Evolutionary conservation across 495 filamentous ascomycete species (phyloP).

Genomic region (Penicillium angulare): DNA sequence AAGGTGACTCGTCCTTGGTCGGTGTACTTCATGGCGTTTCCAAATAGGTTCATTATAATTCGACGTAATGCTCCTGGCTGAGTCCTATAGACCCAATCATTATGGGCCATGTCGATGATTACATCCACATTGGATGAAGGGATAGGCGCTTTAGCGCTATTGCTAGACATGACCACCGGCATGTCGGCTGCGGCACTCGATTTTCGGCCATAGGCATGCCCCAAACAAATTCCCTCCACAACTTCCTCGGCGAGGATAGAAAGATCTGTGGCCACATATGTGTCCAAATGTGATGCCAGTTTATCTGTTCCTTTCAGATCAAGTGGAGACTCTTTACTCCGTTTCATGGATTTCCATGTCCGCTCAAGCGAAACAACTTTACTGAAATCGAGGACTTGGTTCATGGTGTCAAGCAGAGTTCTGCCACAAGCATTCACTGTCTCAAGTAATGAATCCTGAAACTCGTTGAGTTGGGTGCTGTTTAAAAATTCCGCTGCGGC

Average conservation of each 20-base stretch:
- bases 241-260: slow-evolving; percentile 48
- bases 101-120: slow-evolving; percentile 60
- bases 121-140: slow-evolving; percentile 48
- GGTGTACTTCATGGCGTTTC: slow-evolving; percentile 83
- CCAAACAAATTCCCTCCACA: slow-evolving; percentile 52
- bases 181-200: slow-evolving; percentile 27
- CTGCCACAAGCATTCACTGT: slow-evolving; percentile 74
- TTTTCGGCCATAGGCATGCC: slow-evolving; percentile 43
- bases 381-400: slow-evolving; percentile 72
- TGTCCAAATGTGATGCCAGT: slow-evolving; percentile 42
- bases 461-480: slow-evolving; percentile 46
- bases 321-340: slow-evolving; percentile 25
- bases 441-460: slow-evolving; percentile 64
- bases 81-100: slow-evolving; percentile 61
- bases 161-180: slow-evolving; percentile 19
- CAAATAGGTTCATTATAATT: slow-evolving; percentile 78
- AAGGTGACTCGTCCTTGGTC: slow-evolving; percentile 63
- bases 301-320: slow-evolving; percentile 33
- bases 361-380: slow-evolving; percentile 62
- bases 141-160: not conserved
- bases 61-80: slow-evolving; percentile 72
- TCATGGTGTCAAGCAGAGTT: slow-evolving; percentile 76
- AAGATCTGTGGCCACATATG: slow-evolving; percentile 43
- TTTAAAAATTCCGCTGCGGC: slow-evolving; percentile 66
- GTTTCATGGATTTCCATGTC: slow-evolving; percentile 40